Evolutionary conservation across 768 basidiomycete species (phyloP).

Genomic region (Leccinum truebloodii): DNA sequence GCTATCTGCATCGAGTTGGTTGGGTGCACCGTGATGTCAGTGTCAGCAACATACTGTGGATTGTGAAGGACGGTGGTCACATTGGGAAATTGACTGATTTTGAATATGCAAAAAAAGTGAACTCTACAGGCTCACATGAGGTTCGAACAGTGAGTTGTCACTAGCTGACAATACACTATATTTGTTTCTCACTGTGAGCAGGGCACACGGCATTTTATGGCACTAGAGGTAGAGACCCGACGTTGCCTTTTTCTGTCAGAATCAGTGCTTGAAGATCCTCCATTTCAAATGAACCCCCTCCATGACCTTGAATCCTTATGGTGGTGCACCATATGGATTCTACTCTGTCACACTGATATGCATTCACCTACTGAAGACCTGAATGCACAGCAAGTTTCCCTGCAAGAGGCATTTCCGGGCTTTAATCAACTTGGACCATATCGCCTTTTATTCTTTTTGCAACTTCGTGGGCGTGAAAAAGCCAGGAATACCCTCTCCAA

Average conservation of each 20-base stretch:
- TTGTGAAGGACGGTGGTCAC: neutral
- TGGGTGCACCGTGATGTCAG: constrained; percentile 13
- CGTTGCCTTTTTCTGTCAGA: neutral
- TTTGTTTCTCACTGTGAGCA: neutral
- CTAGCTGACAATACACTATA: neutral
- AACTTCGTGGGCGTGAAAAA: too few relatives aligned
- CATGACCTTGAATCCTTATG: neutral
- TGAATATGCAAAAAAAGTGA: constrained; percentile 10
- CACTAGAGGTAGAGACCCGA: neutral
- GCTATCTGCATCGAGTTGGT: constrained; percentile 6
- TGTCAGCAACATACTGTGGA: neutral
- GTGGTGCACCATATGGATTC: neutral
- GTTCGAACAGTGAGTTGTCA: constrained; percentile 12
- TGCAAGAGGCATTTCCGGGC: too few relatives aligned
- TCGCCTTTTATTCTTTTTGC: too few relatives aligned
- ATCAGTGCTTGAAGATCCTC: neutral
- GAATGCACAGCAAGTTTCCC: too few relatives aligned
- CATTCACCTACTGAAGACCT: neutral
- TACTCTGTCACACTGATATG: neutral
- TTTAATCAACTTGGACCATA: too few relatives aligned
- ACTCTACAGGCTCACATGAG: neutral
- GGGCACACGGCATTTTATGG: neutral
- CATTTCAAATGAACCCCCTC: neutral
- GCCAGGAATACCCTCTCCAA: too few relatives aligned
- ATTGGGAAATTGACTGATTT: constrained; percentile 16